Evolutionary conservation across 495 filamentous ascomycete genomes (phyloP), one percentile per base, ranked within the genome.

Genomic region (Trichocladium antarcticum): DNA sequence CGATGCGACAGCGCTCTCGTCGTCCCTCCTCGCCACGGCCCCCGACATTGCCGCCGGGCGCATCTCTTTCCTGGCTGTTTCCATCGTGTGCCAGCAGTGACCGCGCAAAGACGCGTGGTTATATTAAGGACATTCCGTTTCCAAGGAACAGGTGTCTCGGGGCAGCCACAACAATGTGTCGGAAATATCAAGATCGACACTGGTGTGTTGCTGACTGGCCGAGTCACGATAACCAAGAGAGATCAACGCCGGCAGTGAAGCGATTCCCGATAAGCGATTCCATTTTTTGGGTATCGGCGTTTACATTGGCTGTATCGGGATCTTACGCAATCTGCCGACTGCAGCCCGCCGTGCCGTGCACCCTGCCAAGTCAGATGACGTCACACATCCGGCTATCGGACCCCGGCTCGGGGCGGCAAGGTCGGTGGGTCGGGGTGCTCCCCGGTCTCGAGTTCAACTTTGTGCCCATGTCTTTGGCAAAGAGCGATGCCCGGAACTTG

Each of bases 401-500:
- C 12, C 20, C 38, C 24, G 38, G 38, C 20, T 20, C 21, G 20
- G 12, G 4, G 32, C n/a, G n/a, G n/a, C n/a, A n/a, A n/a, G n/a
- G n/a, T n/a, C n/a, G n/a, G n/a, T n/a, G n/a, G n/a, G n/a, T n/a
- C n/a, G n/a, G n/a, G n/a, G n/a, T n/a, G n/a, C n/a, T n/a, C n/a
- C n/a, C n/a, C n/a, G n/a, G n/a, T n/a, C n/a, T n/a, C n/a, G n/a
- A n/a, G n/a, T n/a, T n/a, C n/a, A n/a, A n/a, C n/a, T n/a, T n/a
- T n/a, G n/a, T n/a, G n/a, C n/a, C n/a, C n/a, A n/a, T n/a, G n/a
- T n/a, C n/a, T n/a, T n/a, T n/a, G n/a, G n/a, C n/a, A n/a, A 81
- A 72, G 64, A 79, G 71, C 57, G 75, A 83, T 59, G 84, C 84
- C 48, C 81, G 83, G 75, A 94, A 93, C 74, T 77, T 95, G 48